A percentile compares a stretch with the other conserved stretches of the same genome.
phyloP scores from a whole-genome alignment of 441 rosid species.

The Syzygium syzygioides region DNA sequence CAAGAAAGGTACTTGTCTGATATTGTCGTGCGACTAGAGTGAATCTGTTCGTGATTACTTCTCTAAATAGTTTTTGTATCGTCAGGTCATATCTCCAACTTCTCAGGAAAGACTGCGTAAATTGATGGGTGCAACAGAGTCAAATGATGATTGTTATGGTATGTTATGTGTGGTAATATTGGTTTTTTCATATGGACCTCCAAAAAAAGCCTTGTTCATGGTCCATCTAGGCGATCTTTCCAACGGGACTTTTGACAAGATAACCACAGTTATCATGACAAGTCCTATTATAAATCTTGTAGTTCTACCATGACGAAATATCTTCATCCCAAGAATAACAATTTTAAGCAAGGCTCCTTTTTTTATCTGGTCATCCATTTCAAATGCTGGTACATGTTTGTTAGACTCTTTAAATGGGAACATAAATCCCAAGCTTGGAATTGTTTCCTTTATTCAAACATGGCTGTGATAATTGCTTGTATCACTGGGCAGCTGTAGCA shows the following conservation, averaged over 20 bases:
- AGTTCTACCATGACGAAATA: not conserved
- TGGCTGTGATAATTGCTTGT: not conserved
- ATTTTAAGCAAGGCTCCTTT: not conserved
- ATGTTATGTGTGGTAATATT: conserved; percentile 41
- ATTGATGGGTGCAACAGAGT: conserved; percentile 47
- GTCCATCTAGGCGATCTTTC: not conserved
- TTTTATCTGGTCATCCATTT: not conserved
- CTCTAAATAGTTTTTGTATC: conserved; percentile 8
- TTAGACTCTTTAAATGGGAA: not conserved
- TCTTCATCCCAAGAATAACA: not conserved
- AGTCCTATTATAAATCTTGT: not conserved
- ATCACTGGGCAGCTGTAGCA: not conserved
- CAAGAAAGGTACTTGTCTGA: conserved; percentile 52
- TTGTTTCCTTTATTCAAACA: not conserved
- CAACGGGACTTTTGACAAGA: not conserved
- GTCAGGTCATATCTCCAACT: conserved; percentile 79
- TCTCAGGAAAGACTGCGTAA: conserved; percentile 63
- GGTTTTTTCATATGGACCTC: not conserved
- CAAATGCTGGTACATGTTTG: not conserved
- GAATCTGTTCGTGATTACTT: not conserved
- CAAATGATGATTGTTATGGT: conserved; percentile 41
- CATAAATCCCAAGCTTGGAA: not conserved
- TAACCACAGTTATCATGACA: not conserved
- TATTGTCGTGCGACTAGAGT: not conserved
- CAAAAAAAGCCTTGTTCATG: conserved; percentile 1